A percentile compares a stretch with the other conserved stretches of the same genome.
Conservation (phyloP, 768 basidiomycete genomes). For the Boletus subparvulus region DNA sequence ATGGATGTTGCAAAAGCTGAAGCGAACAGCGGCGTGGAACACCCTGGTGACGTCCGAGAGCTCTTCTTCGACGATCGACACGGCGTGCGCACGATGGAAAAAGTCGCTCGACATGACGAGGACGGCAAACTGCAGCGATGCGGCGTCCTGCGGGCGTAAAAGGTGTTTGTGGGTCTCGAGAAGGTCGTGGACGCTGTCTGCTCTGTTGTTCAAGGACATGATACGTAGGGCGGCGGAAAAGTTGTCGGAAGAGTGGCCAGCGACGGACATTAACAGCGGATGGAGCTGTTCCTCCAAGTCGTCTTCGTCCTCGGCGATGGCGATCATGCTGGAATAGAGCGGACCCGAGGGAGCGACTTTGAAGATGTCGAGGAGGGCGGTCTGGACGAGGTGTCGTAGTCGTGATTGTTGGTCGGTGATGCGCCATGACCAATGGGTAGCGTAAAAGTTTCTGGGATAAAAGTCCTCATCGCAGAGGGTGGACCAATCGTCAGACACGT, state of each 20-base stretch:
- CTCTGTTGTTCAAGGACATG: slow-evolving; percentile 38
- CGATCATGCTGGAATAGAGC: slow-evolving; percentile 45
- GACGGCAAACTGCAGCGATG: slow-evolving; percentile 46
- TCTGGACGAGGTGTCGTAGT: slow-evolving; percentile 47
- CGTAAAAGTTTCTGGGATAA: slow-evolving; percentile 38
- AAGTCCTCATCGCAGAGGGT: slow-evolving; percentile 23
- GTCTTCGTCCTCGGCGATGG: slow-evolving; percentile 37
- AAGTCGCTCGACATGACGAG: slow-evolving; percentile 34
- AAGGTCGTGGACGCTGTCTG: slow-evolving; percentile 38
- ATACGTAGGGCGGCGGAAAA: slow-evolving; percentile 58
- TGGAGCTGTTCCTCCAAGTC: slow-evolving; percentile 37
- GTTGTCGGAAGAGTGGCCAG: slow-evolving; percentile 50
- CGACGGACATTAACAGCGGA: slow-evolving; percentile 38
- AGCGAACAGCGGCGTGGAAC: slow-evolving; percentile 43
- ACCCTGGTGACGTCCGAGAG: slow-evolving; percentile 45
- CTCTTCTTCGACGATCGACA: slow-evolving; percentile 52
- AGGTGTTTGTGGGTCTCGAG: slow-evolving; percentile 51
- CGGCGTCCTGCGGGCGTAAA: slow-evolving; percentile 58
- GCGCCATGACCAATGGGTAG: slow-evolving; percentile 51
- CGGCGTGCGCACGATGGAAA: slow-evolving; percentile 31
- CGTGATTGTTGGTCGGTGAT: slow-evolving; percentile 40
- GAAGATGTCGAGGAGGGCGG: slow-evolving; percentile 49
- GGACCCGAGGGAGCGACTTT: slow-evolving; percentile 45
- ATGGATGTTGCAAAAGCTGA: slow-evolving; percentile 49
- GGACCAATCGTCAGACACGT: slow-evolving; percentile 20